Conservation (phyloP, 495 filamentous ascomycete species). For the Jackrogersella multiformis region DNA sequence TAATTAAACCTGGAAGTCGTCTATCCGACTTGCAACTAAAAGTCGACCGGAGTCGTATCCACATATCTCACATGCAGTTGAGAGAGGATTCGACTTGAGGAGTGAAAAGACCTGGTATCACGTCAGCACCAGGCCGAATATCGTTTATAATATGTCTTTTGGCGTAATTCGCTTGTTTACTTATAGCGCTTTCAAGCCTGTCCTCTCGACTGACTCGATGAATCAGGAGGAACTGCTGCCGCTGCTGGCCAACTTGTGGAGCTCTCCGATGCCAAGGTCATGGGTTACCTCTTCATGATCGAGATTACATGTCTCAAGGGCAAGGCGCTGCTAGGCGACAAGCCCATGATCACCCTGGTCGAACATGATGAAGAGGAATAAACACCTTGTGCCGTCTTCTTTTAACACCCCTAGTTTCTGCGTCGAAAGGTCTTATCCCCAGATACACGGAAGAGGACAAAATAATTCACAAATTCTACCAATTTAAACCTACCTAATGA, state of each 20-base stretch:
- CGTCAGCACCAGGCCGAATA: slow-evolving; percentile 3
- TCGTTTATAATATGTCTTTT: slow-evolving; percentile 17
- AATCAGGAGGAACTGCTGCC: slow-evolving; percentile 84
- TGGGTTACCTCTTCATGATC: slow-evolving; percentile 94
- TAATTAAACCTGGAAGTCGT: neutral
- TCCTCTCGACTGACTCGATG: slow-evolving; percentile 31
- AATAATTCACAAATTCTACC: slow-evolving; percentile 20
- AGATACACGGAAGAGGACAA: slow-evolving; percentile 31
- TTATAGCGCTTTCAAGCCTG: slow-evolving; percentile 9
- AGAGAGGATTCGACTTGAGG: neutral
- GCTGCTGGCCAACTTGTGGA: slow-evolving; percentile 87
- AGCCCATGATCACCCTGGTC: slow-evolving; percentile 86
- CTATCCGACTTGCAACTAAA: slow-evolving; percentile 8
- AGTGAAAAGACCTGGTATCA: neutral
- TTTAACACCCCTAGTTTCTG: slow-evolving; percentile 11
- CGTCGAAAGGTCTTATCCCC: slow-evolving; percentile 20
- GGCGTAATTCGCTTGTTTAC: slow-evolving; percentile 12
- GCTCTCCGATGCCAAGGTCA: slow-evolving; percentile 81
- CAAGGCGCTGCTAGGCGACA: slow-evolving; percentile 80
- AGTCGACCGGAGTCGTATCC: slow-evolving; percentile 11
- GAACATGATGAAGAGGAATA: slow-evolving; percentile 52
- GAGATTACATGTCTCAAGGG: slow-evolving; percentile 96
- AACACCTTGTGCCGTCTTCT: slow-evolving; percentile 8
- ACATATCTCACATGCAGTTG: neutral
- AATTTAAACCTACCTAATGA: slow-evolving; percentile 32